phyloP scores from a whole-genome alignment of 2,329 filamentous ascomycete species.

The Pyrenophora teres region DNA sequence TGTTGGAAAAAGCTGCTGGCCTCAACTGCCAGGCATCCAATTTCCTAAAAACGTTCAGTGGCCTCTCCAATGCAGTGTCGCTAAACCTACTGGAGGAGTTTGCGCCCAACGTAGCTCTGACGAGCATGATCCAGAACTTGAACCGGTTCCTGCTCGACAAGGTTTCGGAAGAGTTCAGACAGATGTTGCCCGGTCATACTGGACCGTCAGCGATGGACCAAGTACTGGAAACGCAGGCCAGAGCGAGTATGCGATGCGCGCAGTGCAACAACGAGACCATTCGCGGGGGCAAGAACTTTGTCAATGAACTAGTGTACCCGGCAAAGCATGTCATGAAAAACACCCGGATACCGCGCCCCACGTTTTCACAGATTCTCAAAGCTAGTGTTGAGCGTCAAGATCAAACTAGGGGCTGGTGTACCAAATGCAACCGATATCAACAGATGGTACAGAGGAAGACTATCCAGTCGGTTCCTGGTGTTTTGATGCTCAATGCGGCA shows the following conservation, averaged over 20 bases:
- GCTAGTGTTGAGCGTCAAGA: conserved; percentile 88
- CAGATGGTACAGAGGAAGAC: conserved; percentile 83
- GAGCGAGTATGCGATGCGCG: conserved; percentile 78
- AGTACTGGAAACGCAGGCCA: conserved; percentile 71
- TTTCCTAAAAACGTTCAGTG: conserved; percentile 85
- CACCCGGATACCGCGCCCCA: conserved; percentile 59
- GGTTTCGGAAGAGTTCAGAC: conserved; percentile 75
- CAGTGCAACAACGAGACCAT: conserved; percentile 87
- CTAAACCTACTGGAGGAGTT: conserved; percentile 86
- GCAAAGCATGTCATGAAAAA: conserved; percentile 60
- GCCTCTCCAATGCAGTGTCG: conserved; percentile 74
- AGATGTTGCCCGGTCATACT: conserved; percentile 65
- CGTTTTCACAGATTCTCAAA: conserved; percentile 91
- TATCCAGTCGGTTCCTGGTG: conserved; percentile 78
- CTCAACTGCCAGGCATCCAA: conserved; percentile 97
- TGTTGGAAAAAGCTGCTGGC: conserved; percentile 94
- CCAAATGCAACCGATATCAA: conserved; percentile 87
- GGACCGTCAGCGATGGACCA: conserved; percentile 67
- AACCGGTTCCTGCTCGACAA: conserved; percentile 85
- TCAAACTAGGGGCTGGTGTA: conserved; percentile 90
- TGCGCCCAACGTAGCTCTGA: conserved; percentile 71
- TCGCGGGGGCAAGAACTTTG: conserved; percentile 75
- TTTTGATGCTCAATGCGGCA: conserved; percentile 85
- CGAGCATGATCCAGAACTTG: conserved; percentile 82
- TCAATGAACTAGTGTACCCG: conserved; percentile 86